Evolutionary conservation across 176 grass and related monocot species (phyloP), one percentile per base, ranked within the genome.

Genomic region (Luzula sylvatica): DNA sequence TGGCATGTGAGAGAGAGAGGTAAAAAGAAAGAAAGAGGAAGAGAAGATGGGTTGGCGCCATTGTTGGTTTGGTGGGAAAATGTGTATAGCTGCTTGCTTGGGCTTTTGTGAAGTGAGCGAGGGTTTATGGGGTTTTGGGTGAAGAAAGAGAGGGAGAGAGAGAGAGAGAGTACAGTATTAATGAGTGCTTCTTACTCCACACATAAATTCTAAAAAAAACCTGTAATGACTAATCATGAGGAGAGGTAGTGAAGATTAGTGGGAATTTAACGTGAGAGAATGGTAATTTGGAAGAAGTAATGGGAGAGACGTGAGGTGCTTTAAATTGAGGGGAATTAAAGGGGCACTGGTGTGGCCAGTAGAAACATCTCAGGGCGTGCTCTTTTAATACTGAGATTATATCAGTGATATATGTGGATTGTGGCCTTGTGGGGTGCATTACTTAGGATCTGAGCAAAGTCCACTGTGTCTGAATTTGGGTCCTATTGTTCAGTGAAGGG

Each of bases 1-100:
- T 75, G 2, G 80, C 81, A 1, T 24, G 32, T 2, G 49, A 17
- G 3, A 16, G 27, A 3, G 60, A 15, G 15, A 72, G 26, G 52
- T 8, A 27, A 14, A 75, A 16, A n/a, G 53, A 15, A 4, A 58
- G 24, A 5, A 38, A 19, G 25, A 1, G 2, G 27, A 19, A 14
- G 12, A 14, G 20, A 3, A 5, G 59, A 2, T 9, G 26, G 0
- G 11, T 46, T 42, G 22, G 26, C 65, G 59, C 7, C 19, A 55
- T 61, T 70, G 77, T 74, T 21, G 64, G 56, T 47, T 60, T 66
- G 27, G 20, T 20, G 9, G 11, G 15, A 52, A 27, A 14, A 22
- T 28, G 67, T 38, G 7, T 50, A n/a, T n/a, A n/a, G n/a, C n/a
- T 12, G 20, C 20, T 13, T 38, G 26, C n/a, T 54, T 4, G 2